phyloP scores from a whole-genome alignment of 371 early-diverging fungal species.

The Mortierella sp. region DNA sequence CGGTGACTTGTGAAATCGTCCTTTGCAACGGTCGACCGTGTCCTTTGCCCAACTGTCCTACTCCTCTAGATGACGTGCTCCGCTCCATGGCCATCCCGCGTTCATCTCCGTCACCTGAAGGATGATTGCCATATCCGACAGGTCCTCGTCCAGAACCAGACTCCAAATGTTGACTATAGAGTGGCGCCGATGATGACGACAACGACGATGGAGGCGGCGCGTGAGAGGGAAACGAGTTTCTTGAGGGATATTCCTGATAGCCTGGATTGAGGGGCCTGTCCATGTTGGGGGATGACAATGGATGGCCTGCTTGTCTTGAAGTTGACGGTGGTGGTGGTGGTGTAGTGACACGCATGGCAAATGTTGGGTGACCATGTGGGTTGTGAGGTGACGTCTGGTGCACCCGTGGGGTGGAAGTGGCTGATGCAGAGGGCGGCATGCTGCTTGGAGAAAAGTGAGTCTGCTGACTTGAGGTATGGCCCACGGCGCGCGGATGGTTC shows the following conservation, averaged over 20 bases:
- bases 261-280: conserved; percentile 17
- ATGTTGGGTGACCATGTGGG: conserved; percentile 16
- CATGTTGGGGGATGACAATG: conserved; percentile 12
- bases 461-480: conserved; percentile 20
- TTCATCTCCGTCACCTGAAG: background rate
- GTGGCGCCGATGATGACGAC: conserved; percentile 6
- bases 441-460: conserved; percentile 11
- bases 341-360: conserved; percentile 13
- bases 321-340: background rate
- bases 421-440: conserved; percentile 20
- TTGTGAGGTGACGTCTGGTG: conserved; percentile 11
- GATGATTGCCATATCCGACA: background rate
- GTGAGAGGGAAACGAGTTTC: conserved; percentile 18
- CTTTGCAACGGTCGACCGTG: conserved; percentile 22
- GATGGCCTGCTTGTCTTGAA: conserved; percentile 12
- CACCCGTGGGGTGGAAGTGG: conserved; percentile 8
- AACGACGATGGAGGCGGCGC: background rate
- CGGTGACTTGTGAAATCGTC: conserved; percentile 49
- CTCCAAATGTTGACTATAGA: conserved; percentile 5
- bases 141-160: conserved; percentile 15
- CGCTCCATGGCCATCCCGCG: conserved; percentile 4
- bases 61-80: conserved; percentile 1
- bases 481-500: conserved; percentile 7
- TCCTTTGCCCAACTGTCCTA: background rate
- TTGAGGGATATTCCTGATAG: conserved; percentile 11